Evolutionary conservation across 352 stramenopile genomes (phyloP).

Genomic region (Halophytophthora batemanensis): DNA sequence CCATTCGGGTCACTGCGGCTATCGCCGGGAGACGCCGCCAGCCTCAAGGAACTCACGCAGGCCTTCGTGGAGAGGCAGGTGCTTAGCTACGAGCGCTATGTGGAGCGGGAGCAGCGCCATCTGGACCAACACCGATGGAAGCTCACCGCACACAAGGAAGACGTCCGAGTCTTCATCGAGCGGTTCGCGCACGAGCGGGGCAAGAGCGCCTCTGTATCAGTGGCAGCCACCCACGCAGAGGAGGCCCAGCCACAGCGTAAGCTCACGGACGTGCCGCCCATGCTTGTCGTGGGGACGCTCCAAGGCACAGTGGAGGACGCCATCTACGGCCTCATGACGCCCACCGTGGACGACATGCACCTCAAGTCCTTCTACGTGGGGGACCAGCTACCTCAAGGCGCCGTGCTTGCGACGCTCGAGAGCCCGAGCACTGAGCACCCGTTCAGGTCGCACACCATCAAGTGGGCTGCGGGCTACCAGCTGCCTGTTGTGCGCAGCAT

Average conservation of each 20-base stretch:
- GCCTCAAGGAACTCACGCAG: slow-evolving; percentile 3
- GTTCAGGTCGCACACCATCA: slow-evolving; percentile 48
- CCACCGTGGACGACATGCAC: slow-evolving; percentile 37
- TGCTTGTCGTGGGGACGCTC: slow-evolving; percentile 25
- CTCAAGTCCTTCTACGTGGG: slow-evolving; percentile 38
- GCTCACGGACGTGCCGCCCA: slow-evolving; percentile 7
- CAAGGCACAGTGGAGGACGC: slow-evolving; percentile 31
- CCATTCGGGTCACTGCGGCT: slow-evolving; percentile 11
- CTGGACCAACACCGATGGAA: slow-evolving; percentile 2
- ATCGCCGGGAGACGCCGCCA: background rate
- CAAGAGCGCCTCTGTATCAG: too few relatives aligned
- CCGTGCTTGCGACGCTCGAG: slow-evolving; percentile 35
- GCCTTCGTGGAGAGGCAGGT: slow-evolving; percentile 1
- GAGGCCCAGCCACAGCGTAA: too few relatives aligned
- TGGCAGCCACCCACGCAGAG: too few relatives aligned
- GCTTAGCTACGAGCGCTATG: slow-evolving; percentile 4
- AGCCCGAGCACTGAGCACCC: slow-evolving; percentile 29
- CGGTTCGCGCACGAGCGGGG: background rate
- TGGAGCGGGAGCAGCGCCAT: background rate
- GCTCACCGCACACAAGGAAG: slow-evolving; percentile 3
- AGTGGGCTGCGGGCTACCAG: slow-evolving; percentile 35
- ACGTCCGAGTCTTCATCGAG: slow-evolving; percentile 6
- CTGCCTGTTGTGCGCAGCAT: slow-evolving; percentile 23
- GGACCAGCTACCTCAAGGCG: slow-evolving; percentile 30
- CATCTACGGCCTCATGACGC: slow-evolving; percentile 37